Evolutionary conservation across 371 early-diverging fungal species (phyloP), one percentile per base, ranked within the genome.

Genomic region (Mortierella polycephala): DNA sequence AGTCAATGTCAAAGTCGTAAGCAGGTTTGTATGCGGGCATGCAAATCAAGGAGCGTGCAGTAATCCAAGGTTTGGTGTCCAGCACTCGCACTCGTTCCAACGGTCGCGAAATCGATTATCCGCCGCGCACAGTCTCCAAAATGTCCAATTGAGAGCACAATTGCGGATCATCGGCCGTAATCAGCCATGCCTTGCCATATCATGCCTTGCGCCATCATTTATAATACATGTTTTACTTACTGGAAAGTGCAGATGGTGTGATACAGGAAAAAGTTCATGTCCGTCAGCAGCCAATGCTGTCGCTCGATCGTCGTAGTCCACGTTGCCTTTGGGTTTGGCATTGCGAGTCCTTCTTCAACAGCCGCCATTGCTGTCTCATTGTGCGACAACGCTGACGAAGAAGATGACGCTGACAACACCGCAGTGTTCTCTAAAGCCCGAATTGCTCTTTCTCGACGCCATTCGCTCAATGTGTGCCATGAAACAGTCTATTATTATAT

Each of bases 181-280:
- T 30, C 30, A 30, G 30, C 30, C 30, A 30, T 30, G 30, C 4
- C 30, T 30, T 30, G 30, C 30, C 1, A 30, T 30, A 30, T 4
- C 30, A 4, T 30, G 30, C 30, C 30, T 2, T 4, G 30, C 30
- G 30, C 30, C 30, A 30, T 30, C 30, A 30, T 30, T 30, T 30
- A 30, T 30, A 30, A 30, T 30, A 30, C 30, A 20, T 16, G 20
- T n/a, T 60, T 30, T 1, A 68, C 79, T 79, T 79, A 79, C 79
- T 79, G 79, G 64, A 79, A 72, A 12, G 79, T 79, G 67, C 79
- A 79, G 58, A 79, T 60, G 18, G 73, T 79, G 57, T 79, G 79
- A 57, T 79, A 79, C 51, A 79, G 57, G 67, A 79, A 79, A 63
- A 79, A 79, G 44, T 62, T 69, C 69, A 79, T 65, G n/a, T 79